phyloP scores from a whole-genome alignment of 768 basidiomycete genomes.

The Paxillus ammoniavirescens region DNA sequence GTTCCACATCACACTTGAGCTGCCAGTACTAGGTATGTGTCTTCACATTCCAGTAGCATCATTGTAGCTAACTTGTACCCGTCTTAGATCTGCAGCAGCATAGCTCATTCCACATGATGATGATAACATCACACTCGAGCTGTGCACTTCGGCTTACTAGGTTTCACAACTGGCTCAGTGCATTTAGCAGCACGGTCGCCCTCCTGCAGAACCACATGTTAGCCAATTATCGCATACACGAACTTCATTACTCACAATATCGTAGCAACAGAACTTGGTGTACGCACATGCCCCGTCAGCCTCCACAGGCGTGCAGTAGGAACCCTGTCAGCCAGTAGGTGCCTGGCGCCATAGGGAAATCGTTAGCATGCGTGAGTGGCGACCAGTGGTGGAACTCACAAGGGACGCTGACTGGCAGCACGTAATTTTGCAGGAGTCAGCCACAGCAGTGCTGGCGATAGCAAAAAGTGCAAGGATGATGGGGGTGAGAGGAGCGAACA shows the following conservation, averaged over 20 bases:
- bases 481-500: slow-evolving; percentile 3
- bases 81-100: no score
- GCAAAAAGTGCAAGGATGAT: background rate
- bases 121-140: no score
- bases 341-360: background rate
- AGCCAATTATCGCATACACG: background rate
- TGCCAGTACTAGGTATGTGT: no score
- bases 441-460: background rate
- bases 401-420: background rate
- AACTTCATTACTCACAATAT: background rate
- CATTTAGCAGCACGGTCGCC: background rate
- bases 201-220: background rate
- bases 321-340: background rate
- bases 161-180: background rate
- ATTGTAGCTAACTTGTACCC: no score
- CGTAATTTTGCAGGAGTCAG: background rate
- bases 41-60: no score
- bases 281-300: background rate
- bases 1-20: no score
- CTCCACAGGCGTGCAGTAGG: background rate
- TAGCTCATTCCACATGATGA: no score
- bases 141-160: no score
- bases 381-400: background rate
- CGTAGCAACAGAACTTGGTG: slow-evolving; percentile 7
- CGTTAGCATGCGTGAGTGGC: background rate